Conservation (phyloP, 2,329 filamentous ascomycete genomes). For the Colletotrichum sp. region DNA sequence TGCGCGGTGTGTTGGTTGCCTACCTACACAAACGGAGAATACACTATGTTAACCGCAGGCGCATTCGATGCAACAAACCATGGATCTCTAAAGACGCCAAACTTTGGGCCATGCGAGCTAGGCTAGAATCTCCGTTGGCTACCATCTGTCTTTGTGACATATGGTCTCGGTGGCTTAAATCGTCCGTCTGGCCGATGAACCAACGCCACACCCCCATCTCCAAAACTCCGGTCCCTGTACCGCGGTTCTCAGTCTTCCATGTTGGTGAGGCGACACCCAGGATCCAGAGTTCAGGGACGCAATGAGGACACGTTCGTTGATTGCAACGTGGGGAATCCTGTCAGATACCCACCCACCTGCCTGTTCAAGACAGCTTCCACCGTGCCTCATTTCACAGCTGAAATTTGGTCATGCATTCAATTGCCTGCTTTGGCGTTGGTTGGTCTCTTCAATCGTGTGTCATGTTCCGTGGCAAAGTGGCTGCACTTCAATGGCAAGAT, state of each 20-base stretch:
- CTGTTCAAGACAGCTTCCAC: constrained; percentile 9
- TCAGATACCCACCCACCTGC: constrained; percentile 11
- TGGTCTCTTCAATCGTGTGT: not conserved
- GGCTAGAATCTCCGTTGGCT: not conserved
- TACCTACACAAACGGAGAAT: not conserved
- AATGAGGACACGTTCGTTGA: constrained; percentile 18
- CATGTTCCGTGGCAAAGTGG: not conserved
- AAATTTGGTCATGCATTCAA: not conserved
- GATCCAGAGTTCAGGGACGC: not conserved
- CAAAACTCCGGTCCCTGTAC: not conserved
- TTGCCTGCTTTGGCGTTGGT: not conserved
- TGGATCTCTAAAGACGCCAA: not conserved
- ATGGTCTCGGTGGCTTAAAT: not conserved
- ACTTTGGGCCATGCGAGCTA: not conserved
- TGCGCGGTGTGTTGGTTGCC: not conserved
- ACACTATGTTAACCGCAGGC: not conserved
- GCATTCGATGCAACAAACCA: not conserved
- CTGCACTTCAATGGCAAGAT: not conserved
- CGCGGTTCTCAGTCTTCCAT: not conserved
- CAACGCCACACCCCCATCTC: not conserved
- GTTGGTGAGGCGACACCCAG: not conserved
- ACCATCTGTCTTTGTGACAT: not conserved
- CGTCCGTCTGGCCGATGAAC: not conserved
- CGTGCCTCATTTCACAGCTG: not conserved
- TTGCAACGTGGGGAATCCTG: constrained; percentile 9